These are phyloP conservation scores for Penicillium sp. DNA, from an alignment of 2,329 filamentous ascomycete species.

Conservation along the genomic window DNA sequence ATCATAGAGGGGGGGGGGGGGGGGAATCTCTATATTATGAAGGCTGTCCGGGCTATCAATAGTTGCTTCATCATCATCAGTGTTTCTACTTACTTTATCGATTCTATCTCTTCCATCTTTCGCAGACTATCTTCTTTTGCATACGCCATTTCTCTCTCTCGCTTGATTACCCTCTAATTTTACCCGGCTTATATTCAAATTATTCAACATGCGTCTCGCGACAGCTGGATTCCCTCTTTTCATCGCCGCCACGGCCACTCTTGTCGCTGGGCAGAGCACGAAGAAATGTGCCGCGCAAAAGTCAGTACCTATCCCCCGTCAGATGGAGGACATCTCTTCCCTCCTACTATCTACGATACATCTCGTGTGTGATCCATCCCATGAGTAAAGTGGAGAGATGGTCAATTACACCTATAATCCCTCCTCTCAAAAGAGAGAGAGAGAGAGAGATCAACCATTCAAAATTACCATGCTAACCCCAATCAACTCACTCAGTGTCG, in stretches of 20 bases:
- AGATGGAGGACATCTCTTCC: neutral
- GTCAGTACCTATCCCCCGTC: neutral
- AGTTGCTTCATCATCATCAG: no score
- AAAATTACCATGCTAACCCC: no score
- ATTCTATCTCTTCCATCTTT: no score
- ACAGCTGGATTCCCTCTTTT: conserved; percentile 1
- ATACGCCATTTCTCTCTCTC: neutral
- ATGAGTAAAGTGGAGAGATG: no score
- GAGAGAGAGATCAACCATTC: no score
- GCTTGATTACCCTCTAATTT: neutral
- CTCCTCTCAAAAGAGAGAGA: no score
- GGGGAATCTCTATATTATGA: no score
- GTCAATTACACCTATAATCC: no score
- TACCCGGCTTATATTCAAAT: neutral
- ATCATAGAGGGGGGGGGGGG: no score
- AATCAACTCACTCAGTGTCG: neutral
- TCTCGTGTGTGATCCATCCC: neutral
- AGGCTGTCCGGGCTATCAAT: no score
- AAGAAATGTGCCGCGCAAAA: conserved; percentile 4
- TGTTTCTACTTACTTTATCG: no score
- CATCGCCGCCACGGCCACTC: conserved; percentile 3
- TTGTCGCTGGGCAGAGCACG: neutral
- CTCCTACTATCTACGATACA: neutral
- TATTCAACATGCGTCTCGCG: conserved; percentile 1
- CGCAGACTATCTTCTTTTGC: no score